phyloP scores from a whole-genome alignment of 2,329 filamentous ascomycete genomes.

The Leptographium radiaticola region DNA sequence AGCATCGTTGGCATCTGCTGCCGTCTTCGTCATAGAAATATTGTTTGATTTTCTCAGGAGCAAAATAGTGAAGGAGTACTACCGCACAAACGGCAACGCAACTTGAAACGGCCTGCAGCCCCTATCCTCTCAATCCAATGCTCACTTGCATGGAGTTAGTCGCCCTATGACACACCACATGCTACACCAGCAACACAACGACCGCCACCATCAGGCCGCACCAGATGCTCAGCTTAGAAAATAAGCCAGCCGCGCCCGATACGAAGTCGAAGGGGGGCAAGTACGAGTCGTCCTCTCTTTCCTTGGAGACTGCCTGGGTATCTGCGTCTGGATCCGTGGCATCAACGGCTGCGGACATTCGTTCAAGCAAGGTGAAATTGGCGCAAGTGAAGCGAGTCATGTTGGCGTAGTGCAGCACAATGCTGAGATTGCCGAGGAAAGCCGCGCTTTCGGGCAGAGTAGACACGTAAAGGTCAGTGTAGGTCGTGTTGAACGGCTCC shows the following conservation, averaged over 20 bases:
- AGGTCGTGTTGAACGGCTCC: constrained; percentile 35
- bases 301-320: too few species aligned
- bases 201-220: neutral
- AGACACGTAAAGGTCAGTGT: constrained; percentile 45
- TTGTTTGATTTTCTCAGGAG: too few species aligned
- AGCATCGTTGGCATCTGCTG: too few species aligned
- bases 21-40: too few species aligned
- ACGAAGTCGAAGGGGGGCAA: too few species aligned
- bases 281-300: too few species aligned
- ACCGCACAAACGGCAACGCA: too few species aligned
- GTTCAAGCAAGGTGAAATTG: constrained; percentile 34
- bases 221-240: neutral
- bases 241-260: neutral
- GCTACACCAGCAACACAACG: neutral
- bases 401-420: constrained; percentile 52
- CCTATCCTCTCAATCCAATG: too few species aligned
- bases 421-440: constrained; percentile 52
- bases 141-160: too few species aligned
- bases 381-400: constrained; percentile 52
- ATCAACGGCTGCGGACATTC: neutral
- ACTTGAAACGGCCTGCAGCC: too few species aligned
- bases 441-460: constrained; percentile 34
- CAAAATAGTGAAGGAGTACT: too few species aligned
- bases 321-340: too few species aligned
- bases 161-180: neutral